Base-by-base conservation (phyloP, 495 filamentous ascomycete species). In the Antarctomyces pellizariae region DNA sequence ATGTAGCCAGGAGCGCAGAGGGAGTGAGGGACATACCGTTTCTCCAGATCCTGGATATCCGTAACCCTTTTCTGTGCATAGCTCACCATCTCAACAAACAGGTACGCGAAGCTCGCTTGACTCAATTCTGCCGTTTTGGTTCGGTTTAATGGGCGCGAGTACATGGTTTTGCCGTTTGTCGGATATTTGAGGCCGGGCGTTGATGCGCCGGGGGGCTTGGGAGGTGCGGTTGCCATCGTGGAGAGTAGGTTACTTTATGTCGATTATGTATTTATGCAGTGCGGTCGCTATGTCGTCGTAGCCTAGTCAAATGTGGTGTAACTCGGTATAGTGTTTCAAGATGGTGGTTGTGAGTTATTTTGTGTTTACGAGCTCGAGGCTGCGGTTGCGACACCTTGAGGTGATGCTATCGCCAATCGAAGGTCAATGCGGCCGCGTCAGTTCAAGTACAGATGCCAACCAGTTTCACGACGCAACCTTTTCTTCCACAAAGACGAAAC, bases 161-260 rank as follows among this genome's bases (percentile, higher is more conserved):
- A 99, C 51, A 99, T 93, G 26, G 82, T 92, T 51, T 93, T 93
- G 51, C 77, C 77, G 44, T 73, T 86, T 14, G 76, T 75, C n/a
- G 86, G 82, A 39, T 90, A 78, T 33, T 82, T 75, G 26, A 97
- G 74, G n/a, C 75, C 78, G 5, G 66, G 47, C 23, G 55, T 37
- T 16, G 52, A 47, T 35, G 24, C 30, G 14, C 15, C 8, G 31
- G 23, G 31, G 46, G 13, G 46, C 37, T 33, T 52, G 29, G 4
- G 37, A 30, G 4, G 23, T 2, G 13, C 26, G 31, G 20, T 43
- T 18, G 52, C 44, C 50, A 56, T 53, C 13, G 12, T 36, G 30
- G n/a, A 25, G 20, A 24, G 13, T 12, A 13, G 25, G 9, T 4
- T 17, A 26, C n/a, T n/a, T n/a, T n/a, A n/a, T n/a, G n/a, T n/a